phyloP scores from a whole-genome alignment of 1,139 yeast genomes.

The Nakaseomyces sp. region DNA sequence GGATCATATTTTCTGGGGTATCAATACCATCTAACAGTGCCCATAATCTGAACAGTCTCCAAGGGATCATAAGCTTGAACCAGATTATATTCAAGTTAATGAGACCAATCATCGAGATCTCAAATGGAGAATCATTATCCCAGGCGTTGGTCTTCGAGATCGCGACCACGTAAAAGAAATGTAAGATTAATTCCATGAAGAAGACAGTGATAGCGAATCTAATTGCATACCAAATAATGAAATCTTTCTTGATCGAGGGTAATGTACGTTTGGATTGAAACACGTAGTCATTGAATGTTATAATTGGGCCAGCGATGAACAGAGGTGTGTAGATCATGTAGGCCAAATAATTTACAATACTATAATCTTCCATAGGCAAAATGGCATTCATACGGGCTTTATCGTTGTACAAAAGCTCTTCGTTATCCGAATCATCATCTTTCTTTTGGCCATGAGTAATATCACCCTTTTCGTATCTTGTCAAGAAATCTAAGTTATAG shows the following conservation, averaged over 20 bases:
- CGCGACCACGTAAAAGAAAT: constrained; percentile 87
- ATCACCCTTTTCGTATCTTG: constrained; percentile 32
- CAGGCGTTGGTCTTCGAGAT: constrained; percentile 81
- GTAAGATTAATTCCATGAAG: constrained; percentile 82
- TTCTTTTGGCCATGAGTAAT: background rate
- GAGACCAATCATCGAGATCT: constrained; percentile 87
- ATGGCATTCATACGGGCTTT: constrained; percentile 61
- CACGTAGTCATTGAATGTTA: constrained; percentile 84
- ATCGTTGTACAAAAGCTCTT: constrained; percentile 37
- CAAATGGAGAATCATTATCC: constrained; percentile 84
- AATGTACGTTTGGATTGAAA: constrained; percentile 49
- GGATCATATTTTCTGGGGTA: constrained; percentile 95
- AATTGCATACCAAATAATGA: constrained; percentile 54
- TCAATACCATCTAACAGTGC: constrained; percentile 82
- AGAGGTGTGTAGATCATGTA: constrained; percentile 81
- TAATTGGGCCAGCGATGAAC: constrained; percentile 88
- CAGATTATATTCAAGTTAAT: constrained; percentile 86
- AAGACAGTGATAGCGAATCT: constrained; percentile 66
- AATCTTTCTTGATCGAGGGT: constrained; percentile 44
- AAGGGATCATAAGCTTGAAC: constrained; percentile 86
- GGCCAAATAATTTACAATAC: constrained; percentile 54
- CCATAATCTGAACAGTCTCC: constrained; percentile 95
- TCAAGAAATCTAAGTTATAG: constrained; percentile 67
- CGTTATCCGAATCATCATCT: constrained; percentile 5
- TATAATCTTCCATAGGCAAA: constrained; percentile 51